These are phyloP conservation scores for Myrmaecium sp. DNA, from an alignment of 2,329 filamentous ascomycete species.

Conservation along the genomic window DNA sequence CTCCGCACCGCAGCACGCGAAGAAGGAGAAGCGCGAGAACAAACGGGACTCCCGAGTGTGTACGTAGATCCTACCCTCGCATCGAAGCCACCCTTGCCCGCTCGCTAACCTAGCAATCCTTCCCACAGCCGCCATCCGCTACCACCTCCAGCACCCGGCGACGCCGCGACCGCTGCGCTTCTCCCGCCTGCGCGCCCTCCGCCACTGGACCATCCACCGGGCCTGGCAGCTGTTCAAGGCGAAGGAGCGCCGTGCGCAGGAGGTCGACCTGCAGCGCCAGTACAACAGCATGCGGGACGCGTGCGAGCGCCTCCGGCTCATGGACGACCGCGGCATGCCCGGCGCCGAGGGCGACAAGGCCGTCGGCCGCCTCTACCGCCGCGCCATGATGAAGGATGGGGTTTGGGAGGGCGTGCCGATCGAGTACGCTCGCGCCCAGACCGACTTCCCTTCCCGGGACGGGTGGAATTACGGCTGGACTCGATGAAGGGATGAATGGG, in stretches of 20 bases:
- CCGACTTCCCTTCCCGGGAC: conserved; percentile 58
- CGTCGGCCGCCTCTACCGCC: conserved; percentile 62
- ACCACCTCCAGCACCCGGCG: conserved; percentile 50
- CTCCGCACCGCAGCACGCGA: conserved; percentile 3
- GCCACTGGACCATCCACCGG: conserved; percentile 98
- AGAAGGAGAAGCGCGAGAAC: conserved; percentile 1
- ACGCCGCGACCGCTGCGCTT: conserved; percentile 70
- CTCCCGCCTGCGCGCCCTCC: conserved; percentile 69
- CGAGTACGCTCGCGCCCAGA: conserved; percentile 76
- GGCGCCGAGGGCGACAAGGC: conserved; percentile 33
- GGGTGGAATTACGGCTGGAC: conserved; percentile 96
- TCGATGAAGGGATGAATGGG: conserved; percentile 35
- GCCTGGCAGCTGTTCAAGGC: conserved; percentile 74
- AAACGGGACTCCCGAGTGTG: conserved; percentile 6
- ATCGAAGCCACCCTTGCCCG: not conserved
- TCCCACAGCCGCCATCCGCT: conserved; percentile 44
- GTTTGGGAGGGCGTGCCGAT: conserved; percentile 66
- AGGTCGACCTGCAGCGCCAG: conserved; percentile 58
- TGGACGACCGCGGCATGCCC: conserved; percentile 25
- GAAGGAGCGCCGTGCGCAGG: conserved; percentile 45
- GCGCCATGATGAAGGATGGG: conserved; percentile 82
- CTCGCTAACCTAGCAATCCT: conserved; percentile 1
- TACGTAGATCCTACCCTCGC: conserved; percentile 7
- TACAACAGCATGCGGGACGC: conserved; percentile 72
- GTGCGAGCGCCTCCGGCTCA: conserved; percentile 61